Base-by-base conservation (phyloP, 2,329 filamentous ascomycete species). In the Neofusicoccum laricinum region DNA sequence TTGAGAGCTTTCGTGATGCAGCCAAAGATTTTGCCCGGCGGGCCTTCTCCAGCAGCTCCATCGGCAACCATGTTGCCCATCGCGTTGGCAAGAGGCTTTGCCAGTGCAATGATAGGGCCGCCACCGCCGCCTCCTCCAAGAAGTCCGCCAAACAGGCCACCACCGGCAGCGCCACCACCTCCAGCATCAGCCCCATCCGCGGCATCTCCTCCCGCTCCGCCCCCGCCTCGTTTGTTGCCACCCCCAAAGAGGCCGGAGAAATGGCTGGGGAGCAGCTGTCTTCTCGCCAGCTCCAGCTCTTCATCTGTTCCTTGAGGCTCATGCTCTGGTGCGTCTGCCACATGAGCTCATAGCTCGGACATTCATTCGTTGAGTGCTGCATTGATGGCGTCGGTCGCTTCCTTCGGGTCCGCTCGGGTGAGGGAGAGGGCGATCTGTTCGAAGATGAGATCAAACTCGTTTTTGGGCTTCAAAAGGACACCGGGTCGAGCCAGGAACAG, bases 181-280 rank as follows among this genome's bases (percentile, higher is more conserved):
- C 81, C 1, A 81, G 82, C 2, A 76, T 84, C 17, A 77, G 82
- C 4, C 78, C 80, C 7, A 71, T 82, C 5, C 83, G 21, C 40
- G n/a, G 25, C 10, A 4, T 15, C 40, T 4, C 25, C 53, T 19
- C n/a, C n/a, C 17, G 15, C 19, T 55, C 19, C 40, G 43, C 7
- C 53, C 4, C 15, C 34, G 6, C 34, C 21, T 45, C 19, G 21
- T 4, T 30, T 48, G 6, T 50, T 40, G 19, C 34, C 36, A 12
- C 10, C 12, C 5, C 38, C 38, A 11, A 58, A 45, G 12, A 45
- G 21, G 25, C 53, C 53, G 6, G 14, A 38, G n/a, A 58, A 43
- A 21, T 25, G 53, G 15, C 34, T 32, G 8, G 53, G 53, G 38
- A 58, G 3, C 14, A 57, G 15, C 10, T 58, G 53, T 34, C 53